These are phyloP conservation scores for Irpex sp. DNA, from an alignment of 1,284 basidiomycete species.

Conservation along the genomic window DNA sequence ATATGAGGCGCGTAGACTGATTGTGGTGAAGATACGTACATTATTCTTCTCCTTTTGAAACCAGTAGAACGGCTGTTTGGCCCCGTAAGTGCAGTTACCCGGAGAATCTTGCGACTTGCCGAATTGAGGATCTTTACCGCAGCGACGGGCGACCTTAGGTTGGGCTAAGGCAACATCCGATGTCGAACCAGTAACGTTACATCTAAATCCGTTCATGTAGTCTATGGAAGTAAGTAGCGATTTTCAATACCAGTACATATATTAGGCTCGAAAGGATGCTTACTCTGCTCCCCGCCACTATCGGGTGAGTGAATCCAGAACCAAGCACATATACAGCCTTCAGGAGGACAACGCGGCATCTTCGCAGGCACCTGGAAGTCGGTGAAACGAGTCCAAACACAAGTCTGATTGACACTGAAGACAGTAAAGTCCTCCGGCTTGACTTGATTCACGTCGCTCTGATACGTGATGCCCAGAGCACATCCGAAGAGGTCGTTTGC, in stretches of 20 bases:
- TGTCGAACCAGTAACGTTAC: constrained; percentile 56
- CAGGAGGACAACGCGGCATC: constrained; percentile 67
- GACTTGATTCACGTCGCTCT: constrained; percentile 51
- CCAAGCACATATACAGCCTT: constrained; percentile 68
- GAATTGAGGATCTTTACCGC: constrained; percentile 28
- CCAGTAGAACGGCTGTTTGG: constrained; percentile 69
- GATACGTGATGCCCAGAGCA: constrained; percentile 71
- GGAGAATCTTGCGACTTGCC: constrained; percentile 23
- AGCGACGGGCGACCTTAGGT: constrained; percentile 28
- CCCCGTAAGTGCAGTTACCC: constrained; percentile 62
- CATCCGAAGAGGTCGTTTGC: constrained; percentile 60
- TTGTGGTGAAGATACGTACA: constrained; percentile 17
- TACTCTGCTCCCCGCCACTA: constrained; percentile 44
- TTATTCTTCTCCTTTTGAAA: constrained; percentile 42
- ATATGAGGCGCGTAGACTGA: not conserved
- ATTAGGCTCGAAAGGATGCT: constrained; percentile 5
- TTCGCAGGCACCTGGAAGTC: constrained; percentile 64
- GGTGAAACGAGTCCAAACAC: constrained; percentile 67
- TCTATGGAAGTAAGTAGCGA: constrained; percentile 28
- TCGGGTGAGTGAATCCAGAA: constrained; percentile 69
- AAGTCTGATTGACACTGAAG: constrained; percentile 73
- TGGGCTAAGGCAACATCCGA: constrained; percentile 44
- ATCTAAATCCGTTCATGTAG: constrained; percentile 80
- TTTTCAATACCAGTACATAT: too few relatives aligned
- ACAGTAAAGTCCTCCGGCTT: constrained; percentile 67